Conservation (phyloP, 805 yeast genomes). For the Hanseniaspora lindneri region DNA sequence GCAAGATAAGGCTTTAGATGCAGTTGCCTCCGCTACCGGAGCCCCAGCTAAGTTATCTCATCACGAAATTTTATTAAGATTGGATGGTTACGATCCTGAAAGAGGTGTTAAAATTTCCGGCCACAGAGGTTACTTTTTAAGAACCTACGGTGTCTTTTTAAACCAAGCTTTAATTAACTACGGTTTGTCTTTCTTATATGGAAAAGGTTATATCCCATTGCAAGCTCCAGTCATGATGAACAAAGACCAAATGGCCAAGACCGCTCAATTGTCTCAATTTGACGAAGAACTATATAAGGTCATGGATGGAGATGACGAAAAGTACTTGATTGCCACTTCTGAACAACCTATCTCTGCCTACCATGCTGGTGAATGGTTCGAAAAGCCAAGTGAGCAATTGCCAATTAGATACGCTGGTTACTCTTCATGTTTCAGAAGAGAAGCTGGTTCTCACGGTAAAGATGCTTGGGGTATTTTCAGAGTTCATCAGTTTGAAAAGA, state of each 20-base stretch:
- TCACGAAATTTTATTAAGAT: conserved; percentile 84
- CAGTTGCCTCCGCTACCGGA: conserved; percentile 66
- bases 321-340: conserved; percentile 93
- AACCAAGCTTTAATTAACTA: conserved; percentile 97
- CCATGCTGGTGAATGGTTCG: conserved; percentile 97
- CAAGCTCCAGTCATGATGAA: conserved; percentile 99
- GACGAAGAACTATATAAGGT: conserved; percentile 98
- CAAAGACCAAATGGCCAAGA: conserved; percentile 98
- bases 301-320: conserved; percentile 92
- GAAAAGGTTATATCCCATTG: conserved; percentile 71
- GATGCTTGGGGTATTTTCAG: conserved; percentile 99
- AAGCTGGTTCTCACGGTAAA: conserved; percentile 98
- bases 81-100: conserved; percentile 97
- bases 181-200: conserved; percentile 73
- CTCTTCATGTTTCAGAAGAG: conserved; percentile 98
- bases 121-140: conserved; percentile 94
- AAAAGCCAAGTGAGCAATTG: conserved; percentile 89
- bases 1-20: conserved; percentile 40
- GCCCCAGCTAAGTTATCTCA: conserved; percentile 73
- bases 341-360: conserved; percentile 98
- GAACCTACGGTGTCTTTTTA: conserved; percentile 90
- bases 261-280: conserved; percentile 94
- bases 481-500: conserved; percentile 96
- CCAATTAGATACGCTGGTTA: conserved; percentile 96
- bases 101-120: conserved; percentile 96